phyloP scores from a whole-genome alignment of 208 protist species.

The Leishmania braziliensis region DNA sequence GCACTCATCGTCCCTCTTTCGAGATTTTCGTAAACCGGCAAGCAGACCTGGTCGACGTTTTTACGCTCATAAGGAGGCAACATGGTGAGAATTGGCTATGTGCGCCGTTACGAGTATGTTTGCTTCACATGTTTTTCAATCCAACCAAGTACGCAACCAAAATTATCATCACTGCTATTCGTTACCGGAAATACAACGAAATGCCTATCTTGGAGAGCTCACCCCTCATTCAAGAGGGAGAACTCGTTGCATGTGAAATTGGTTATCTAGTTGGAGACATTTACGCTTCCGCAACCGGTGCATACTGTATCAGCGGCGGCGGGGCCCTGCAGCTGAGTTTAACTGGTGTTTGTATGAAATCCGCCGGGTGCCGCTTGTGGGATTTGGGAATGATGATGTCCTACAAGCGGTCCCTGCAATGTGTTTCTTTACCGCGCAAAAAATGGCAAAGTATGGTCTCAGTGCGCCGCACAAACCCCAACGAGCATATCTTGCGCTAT shows the following conservation, averaged over 20 bases:
- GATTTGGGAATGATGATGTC: constrained; percentile 89
- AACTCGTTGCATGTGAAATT: constrained; percentile 74
- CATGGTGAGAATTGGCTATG: constrained; percentile 90
- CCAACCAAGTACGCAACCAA: constrained; percentile 56
- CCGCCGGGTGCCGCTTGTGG: constrained; percentile 71
- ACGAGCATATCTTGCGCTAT: constrained; percentile 9
- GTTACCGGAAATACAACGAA: constrained; percentile 44
- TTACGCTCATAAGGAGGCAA: constrained; percentile 63
- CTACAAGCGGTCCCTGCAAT: constrained; percentile 61
- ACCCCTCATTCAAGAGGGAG: constrained; percentile 46
- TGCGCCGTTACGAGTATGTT: constrained; percentile 57
- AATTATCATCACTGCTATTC: constrained; percentile 72
- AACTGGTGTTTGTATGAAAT: constrained; percentile 49
- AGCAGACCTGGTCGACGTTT: constrained; percentile 63
- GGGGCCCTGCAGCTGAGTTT: constrained; percentile 73
- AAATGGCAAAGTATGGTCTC: constrained; percentile 25
- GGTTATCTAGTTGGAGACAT: constrained; percentile 86
- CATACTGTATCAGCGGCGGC: constrained; percentile 70
- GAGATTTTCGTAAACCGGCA: constrained; percentile 74
- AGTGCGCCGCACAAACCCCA: constrained; percentile 13
- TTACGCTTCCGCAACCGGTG: constrained; percentile 84
- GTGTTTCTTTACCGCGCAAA: constrained; percentile 19
- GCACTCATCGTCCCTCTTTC: constrained; percentile 31
- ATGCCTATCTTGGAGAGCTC: neutral
- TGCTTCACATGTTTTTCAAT: constrained; percentile 74